phyloP scores from a whole-genome alignment of 2,329 filamentous ascomycete species.

The Elsinoe fawcettii region DNA sequence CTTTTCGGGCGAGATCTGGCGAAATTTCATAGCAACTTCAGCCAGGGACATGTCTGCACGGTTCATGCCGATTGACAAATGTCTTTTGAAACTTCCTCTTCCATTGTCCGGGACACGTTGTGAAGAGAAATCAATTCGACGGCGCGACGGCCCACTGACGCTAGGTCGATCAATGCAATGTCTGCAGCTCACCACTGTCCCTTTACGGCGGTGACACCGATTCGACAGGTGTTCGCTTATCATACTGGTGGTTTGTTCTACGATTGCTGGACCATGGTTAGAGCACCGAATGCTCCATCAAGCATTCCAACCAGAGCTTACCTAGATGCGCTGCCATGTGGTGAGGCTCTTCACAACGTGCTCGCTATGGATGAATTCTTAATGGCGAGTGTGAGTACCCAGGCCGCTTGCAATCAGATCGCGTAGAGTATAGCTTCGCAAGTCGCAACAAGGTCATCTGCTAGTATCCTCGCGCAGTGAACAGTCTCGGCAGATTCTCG shows the following conservation, averaged over 20 bases:
- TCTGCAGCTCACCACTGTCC: background rate
- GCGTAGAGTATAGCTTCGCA: no score
- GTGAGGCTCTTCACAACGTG: no score
- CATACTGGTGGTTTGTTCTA: background rate
- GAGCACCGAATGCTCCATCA: background rate
- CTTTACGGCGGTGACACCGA: background rate
- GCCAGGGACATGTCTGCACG: background rate
- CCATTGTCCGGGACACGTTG: background rate
- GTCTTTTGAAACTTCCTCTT: background rate
- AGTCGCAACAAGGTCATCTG: no score
- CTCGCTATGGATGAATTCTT: no score
- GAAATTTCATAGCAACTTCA: background rate
- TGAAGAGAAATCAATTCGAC: background rate
- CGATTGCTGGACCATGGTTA: background rate
- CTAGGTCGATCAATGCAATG: background rate
- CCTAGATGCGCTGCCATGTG: no score
- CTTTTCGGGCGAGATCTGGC: slow-evolving; percentile 8
- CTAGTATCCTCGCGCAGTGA: no score
- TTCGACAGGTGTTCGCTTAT: background rate
- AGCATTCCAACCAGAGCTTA: background rate
- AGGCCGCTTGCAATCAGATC: no score
- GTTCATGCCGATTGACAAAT: slow-evolving; percentile 9
- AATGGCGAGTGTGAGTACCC: no score
- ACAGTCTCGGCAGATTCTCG: no score
- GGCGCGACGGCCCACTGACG: background rate